Base-by-base conservation (phyloP, 2,329 filamentous ascomycete genomes). In the Diaporthe sp. region DNA sequence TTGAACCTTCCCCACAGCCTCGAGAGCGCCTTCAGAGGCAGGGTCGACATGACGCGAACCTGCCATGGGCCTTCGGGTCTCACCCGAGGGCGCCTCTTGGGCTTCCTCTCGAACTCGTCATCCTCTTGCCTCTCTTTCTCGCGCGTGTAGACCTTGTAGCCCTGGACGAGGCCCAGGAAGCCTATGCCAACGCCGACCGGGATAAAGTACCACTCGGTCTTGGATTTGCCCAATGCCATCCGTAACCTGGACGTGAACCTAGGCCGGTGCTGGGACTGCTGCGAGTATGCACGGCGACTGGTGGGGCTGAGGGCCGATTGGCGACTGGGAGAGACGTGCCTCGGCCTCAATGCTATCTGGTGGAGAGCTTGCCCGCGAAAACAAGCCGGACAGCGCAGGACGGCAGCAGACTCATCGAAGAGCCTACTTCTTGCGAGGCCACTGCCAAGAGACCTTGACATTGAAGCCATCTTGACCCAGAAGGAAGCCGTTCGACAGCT, bases 1-100 rank as follows among this genome's bases (percentile, higher is more conserved):
- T 98, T 98, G 87, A 98, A 97, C 69, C 89, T 91, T 50, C 96
- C 96, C 96, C 96, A 98, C 77, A 97, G 82, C 61, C 96, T 91
- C 45, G 95, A 98, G 58, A 98, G 89, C 47, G 95, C 95, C 85
- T 98, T 98, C 76, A 98, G 87, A 45, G 96, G 96, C 75, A 98
- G 86, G 2, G 95, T 97, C 10, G 95, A 97, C 94, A 98, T 97
- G 82, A 98, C 90, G 82, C 96, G 94, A 69, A 98, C 94, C 81
- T 96, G 94, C 94, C 96, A 98, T 83, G 96, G 95, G 35, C 96
- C 96, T 73, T 94, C 94, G 2, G 94, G 95, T 50, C 94, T 89
- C 80, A 97, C 91, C 75, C 92, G 89, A 64, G 86, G 86, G 78
- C 86, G 90, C 84, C 80, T 88, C 85, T 82, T 90, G 77, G 88